Evolutionary conservation across 2,329 filamentous ascomycete genomes (phyloP), one percentile per base, ranked within the genome.

Genomic region (Chrysosphaeria jannelii): DNA sequence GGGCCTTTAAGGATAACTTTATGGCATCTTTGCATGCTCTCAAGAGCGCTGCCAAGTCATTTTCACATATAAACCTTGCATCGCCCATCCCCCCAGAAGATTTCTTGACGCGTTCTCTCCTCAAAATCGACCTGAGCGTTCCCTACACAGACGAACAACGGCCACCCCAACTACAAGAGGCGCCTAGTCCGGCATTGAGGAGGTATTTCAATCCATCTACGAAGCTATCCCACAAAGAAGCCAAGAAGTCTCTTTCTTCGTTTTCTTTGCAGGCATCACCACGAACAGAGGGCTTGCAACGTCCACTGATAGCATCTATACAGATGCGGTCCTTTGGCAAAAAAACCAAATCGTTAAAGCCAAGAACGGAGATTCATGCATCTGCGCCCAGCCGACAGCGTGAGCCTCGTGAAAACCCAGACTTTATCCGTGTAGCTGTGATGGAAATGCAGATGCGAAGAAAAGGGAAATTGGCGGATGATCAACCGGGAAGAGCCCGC

Each of bases 251-350:
- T 7, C 7, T 18, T 7, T 18, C 16, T 18, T 7, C 16, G 7
- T 7, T n/a, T 7, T 18, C 16, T 7, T 18, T n/a, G 16, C 7
- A 7, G 7, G 16, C 16, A 7, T 7, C 16, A 7, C 16, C 16
- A n/a, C 7, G 7, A n/a, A n/a, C 7, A 7, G 7, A 18, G n/a
- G n/a, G 16, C 16, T 3, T 18, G 17, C 17, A 31, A 8, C 30
- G 26, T 10, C 26, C 30, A 0, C 22, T 25, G 9, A 22, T 24
- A n/a, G 61, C 64, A 13, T 68, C 64, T 2, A 69, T 70, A 28
- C 63, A 69, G 37, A 67, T 70, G 63, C 61, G 67, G 35, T 70
- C 64, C 1, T 70, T 70, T 46, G n/a, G n/a, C n/a, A n/a, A n/a
- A n/a, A n/a, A n/a, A n/a, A n/a, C n/a, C n/a, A n/a, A n/a, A n/a